Evolutionary conservation across 2,329 filamentous ascomycete genomes (phyloP), one percentile per base, ranked within the genome.

Genomic region (Fusarium nanum): DNA sequence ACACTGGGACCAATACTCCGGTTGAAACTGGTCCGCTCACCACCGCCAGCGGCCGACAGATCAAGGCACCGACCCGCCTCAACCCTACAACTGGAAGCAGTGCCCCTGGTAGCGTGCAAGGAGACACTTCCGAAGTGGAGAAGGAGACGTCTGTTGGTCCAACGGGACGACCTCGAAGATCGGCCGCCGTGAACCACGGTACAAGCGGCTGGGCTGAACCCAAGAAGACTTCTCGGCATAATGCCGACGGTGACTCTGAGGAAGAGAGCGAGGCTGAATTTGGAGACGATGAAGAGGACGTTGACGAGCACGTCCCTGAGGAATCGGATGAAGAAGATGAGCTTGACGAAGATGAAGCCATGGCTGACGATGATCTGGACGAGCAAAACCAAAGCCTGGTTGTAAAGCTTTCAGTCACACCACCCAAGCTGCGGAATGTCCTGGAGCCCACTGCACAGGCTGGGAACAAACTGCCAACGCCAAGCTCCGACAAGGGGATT

Each of bases 1-100:
- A 93, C 70, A 93, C 92, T 3, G 88, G 91, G 41, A 86, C 89
- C 12, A 89, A 89, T 68, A 93, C 93, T 1, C 92, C 93, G 1
- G 88, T 88, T 42, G 93, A 95, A 69, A 78, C 84, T 25, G 91
- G 82, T 11, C 84, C 86, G 7, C 82, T 88, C 80, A 83, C 92
- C 53, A 98, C 96, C 6, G 91, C 93, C 23, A 97, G 94, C 77
- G 96, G 96, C 23, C 89, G 96, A 23, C 93, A 97, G 77, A 90
- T 97, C 69, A 88, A 89, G 70, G 88, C 91, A 47, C 89, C 90
- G 11, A 85, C 84, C 7, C 88, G 92, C 30, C 82, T 90, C 45
- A 92, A 92, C 56, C 89, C 88, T 14, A 88, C 91, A 66, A 83
- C 82, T 6, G 83, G 80, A 22, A 82, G 82, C n/a, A 87, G 84